Evolutionary conservation across 2,329 filamentous ascomycete species (phyloP), one percentile per base, ranked within the genome.

Genomic region (Colletotrichum neosansevieriae): DNA sequence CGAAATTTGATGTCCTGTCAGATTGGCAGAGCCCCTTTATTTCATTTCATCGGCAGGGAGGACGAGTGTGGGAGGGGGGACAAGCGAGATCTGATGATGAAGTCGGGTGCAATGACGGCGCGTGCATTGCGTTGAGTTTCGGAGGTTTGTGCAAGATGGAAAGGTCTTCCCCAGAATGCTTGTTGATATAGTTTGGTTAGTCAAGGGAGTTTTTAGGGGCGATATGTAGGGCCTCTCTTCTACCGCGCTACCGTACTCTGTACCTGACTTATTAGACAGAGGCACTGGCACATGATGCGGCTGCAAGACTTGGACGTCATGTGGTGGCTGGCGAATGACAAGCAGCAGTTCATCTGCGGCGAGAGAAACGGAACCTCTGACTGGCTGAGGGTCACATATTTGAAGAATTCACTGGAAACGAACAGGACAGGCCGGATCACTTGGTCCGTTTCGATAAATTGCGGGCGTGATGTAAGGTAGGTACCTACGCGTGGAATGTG

Each of bases 1-100:
- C 61, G 66, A 69, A 69, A 69, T 69, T 69, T 69, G 61, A 69
- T 69, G 66, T 58, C 47, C 65, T 53, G 47, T 65, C 42, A 69
- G 65, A 54, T 66, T 65, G 66, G 42, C 40, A 65, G n/a, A 53
- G 60, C 61, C 65, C 19, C 45, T 65, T 67, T 40, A 9, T 6
- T 15, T 62, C n/a, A 45, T n/a, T n/a, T n/a, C 5, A 45, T 45
- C 42, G 15, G 42, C 17, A 45, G 36, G 21, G 42, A 36, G 29
- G 15, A 36, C 13, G 34, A 19, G 24, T 42, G 58, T 36, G 36
- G 47, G 63, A 63, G 60, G 64, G 65, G 51, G 13, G 51, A 34
- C 12, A 57, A 45, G 59, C 64, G 62, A 60, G 61, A 49, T 64
- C 45, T 47, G 51, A 64, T 42, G 50, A 40, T 54, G 45, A 24